phyloP scores from a whole-genome alignment of 2,329 filamentous ascomycete genomes.

The Colletotrichum sp. region DNA sequence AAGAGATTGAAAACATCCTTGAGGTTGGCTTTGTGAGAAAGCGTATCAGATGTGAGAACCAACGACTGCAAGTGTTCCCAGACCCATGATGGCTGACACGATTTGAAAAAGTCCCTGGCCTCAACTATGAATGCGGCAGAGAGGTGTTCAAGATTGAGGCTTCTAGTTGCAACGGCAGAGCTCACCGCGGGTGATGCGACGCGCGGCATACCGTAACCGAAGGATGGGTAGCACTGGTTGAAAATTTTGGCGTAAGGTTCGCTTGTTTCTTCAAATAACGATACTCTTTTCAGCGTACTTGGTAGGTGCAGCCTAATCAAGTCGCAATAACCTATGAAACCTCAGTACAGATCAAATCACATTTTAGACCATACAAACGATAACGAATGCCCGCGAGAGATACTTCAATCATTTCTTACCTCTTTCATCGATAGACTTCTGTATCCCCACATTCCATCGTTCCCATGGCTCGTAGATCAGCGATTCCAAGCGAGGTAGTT shows the following conservation, averaged over 20 bases:
- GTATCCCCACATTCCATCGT: neutral
- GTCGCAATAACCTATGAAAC: neutral
- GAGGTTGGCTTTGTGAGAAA: neutral
- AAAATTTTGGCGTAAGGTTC: neutral
- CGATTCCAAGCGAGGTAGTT: neutral
- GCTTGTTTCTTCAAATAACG: neutral
- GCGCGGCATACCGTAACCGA: too few relatives aligned
- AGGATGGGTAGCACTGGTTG: too few relatives aligned
- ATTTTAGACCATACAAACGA: neutral
- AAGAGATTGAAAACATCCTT: neutral
- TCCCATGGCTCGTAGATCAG: neutral
- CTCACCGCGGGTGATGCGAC: neutral
- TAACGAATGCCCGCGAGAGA: neutral
- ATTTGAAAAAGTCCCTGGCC: neutral
- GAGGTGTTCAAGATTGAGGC: neutral
- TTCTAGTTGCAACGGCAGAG: neutral
- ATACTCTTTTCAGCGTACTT: neutral
- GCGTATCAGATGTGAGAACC: neutral
- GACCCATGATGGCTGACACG: neutral
- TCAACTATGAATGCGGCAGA: neutral
- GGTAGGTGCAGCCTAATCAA: neutral
- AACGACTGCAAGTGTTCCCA: neutral
- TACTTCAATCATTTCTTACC: too few relatives aligned
- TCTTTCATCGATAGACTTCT: too few relatives aligned
- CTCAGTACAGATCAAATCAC: fast-evolving